Evolutionary conservation across 495 filamentous ascomycete genomes (phyloP), one percentile per base, ranked within the genome.

Genomic region (Penicillium cinerascens): DNA sequence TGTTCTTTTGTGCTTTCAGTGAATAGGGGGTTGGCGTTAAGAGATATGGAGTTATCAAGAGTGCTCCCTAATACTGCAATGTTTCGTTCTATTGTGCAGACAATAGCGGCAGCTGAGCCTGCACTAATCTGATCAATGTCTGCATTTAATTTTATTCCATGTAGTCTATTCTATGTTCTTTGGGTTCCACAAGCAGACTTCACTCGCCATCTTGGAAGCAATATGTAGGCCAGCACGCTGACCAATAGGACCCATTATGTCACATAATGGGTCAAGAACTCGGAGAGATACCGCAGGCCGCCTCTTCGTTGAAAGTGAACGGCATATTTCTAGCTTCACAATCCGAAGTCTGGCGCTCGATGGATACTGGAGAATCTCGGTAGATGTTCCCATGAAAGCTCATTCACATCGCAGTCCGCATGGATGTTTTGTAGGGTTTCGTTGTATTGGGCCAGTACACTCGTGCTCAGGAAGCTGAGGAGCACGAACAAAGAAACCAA

Each of bases 241-340:
- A n/a, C n/a, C n/a, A n/a, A n/a, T n/a, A n/a, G n/a, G n/a, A n/a
- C n/a, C n/a, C n/a, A n/a, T n/a, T n/a, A n/a, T n/a, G n/a, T n/a
- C n/a, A n/a, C n/a, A n/a, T n/a, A n/a, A n/a, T n/a, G n/a, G n/a
- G n/a, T n/a, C n/a, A 35, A 13, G 47, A 42, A 21, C 36, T 50
- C 38, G 41, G 11, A 1, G 23, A 27, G 16, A 50, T 42, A 4
- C 47, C 47, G 10, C 47, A 50, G 10, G 41, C 47, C 20, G 47
- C 47, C 20, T 22, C 23, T 26, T 37, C 23, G 13, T 50, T 25
- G 10, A 50, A 50, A 0, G 38, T 50, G 38, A 50, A 50, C 5
- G 38, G n/a, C 47, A 50, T 50, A n/a, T 50, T 42, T 27, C 47
- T 36, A 16, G 47, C 38, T 2, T 42, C 37, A 13, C 47, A 50